These are phyloP conservation scores for Neonectria punicea DNA, from an alignment of 2,329 filamentous ascomycete genomes.

Conservation along the genomic window DNA sequence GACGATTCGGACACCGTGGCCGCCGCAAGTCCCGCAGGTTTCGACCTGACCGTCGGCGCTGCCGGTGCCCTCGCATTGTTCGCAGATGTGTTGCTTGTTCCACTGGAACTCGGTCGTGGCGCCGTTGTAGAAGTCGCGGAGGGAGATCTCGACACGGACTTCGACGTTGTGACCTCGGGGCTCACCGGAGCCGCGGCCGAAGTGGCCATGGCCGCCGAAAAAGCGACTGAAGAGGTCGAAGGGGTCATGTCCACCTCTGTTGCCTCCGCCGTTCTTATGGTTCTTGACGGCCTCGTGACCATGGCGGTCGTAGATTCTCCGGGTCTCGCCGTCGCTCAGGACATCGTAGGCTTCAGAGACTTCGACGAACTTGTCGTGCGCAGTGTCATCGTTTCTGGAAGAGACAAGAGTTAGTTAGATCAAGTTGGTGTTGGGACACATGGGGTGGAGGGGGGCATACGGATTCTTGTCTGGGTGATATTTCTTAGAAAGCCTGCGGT, in stretches of 20 bases:
- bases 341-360: slow-evolving; percentile 96
- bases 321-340: slow-evolving; percentile 80
- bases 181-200: slow-evolving; percentile 76
- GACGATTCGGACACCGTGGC: slow-evolving; percentile 85
- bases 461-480: slow-evolving; percentile 99
- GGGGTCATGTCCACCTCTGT: slow-evolving; percentile 76
- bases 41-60: slow-evolving; percentile 86
- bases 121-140: slow-evolving; percentile 94
- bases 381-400: slow-evolving; percentile 77
- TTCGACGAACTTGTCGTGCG: slow-evolving; percentile 91
- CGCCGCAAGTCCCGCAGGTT: slow-evolving; percentile 79
- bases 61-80: slow-evolving; percentile 87
- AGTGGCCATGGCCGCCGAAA: slow-evolving; percentile 92
- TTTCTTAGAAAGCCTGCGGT: slow-evolving; percentile 91
- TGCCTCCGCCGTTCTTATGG: slow-evolving; percentile 74
- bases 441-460: slow-evolving; percentile 61
- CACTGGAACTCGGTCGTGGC: slow-evolving; percentile 86
- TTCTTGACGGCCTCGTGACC: slow-evolving; percentile 92
- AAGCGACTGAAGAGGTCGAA: slow-evolving; percentile 97
- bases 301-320: slow-evolving; percentile 92
- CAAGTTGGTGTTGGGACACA: neutral
- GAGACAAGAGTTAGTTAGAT: slow-evolving; percentile 4
- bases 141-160: slow-evolving; percentile 79
- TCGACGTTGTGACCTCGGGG: slow-evolving; percentile 90
- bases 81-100: slow-evolving; percentile 95